Base-by-base conservation (phyloP, 495 filamentous ascomycete genomes). In the Saxophila tyrrhenica region DNA sequence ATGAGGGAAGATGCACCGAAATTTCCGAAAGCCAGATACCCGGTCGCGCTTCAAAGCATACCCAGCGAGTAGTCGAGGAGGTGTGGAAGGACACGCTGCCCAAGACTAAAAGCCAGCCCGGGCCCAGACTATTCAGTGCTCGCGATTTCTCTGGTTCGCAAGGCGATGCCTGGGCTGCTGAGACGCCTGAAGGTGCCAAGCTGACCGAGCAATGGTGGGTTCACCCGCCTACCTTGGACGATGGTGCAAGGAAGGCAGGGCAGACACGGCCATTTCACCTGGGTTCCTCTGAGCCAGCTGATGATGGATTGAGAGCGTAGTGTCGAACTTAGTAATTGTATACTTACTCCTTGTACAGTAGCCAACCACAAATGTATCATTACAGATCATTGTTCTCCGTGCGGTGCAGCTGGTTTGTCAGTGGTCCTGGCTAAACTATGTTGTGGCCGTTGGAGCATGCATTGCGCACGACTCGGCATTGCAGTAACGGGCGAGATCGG, bases 201-300 rank as follows among this genome's bases (percentile, higher is more conserved):
- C 56, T 59, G 21, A 67, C 55, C 11, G 61, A 72, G 47, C 59
- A 65, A 42, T 66, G 62, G 0, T 67, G 62, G 57, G 48, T 71
- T 1, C 69, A 73, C 53, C 64, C 66, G 9, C 66, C 69, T 7
- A 60, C 55, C 17, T 45, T 68, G 16, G 65, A 70, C 45, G 60
- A 63, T 35, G 61, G 63, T 25, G 64, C 48, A 7, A 51, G 54
- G 15, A 59, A 64, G 44, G 58, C 48, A 1, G 70, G 70, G 2
- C 67, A 67, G 39, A 50, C 58, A 1, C 9, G 46, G 5, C 39
- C 43, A 16, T 52, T 66, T 15, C 50, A 63, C 25, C 62, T 65
- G 24, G 52, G 51, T n/a, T 17, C n/a, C 5, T 5, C 42, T 3
- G n/a, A 44, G 5, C 42, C 42, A 8, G n/a, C n/a, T 8, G 42